Conservation (phyloP, 257 asterid genomes). For the Jacaranda mimosifolia region DNA sequence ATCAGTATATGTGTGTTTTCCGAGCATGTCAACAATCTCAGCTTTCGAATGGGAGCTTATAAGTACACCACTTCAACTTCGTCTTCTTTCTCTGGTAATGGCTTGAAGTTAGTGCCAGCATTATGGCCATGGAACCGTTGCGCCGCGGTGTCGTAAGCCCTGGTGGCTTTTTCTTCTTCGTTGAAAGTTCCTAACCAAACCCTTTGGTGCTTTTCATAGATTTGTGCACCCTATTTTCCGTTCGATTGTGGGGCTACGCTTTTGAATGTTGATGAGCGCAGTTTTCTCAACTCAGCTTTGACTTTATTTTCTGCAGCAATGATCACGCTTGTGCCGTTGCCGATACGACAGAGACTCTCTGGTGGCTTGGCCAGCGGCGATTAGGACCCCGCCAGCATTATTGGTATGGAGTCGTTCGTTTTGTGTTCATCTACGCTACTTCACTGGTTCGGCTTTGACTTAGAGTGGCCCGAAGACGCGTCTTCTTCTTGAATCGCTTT, state of each 20-base stretch:
- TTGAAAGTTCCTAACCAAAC: constrained; percentile 93
- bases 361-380: constrained; percentile 45
- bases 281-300: constrained; percentile 82
- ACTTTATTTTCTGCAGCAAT: constrained; percentile 63
- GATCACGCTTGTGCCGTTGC: constrained; percentile 71
- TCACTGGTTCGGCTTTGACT: too few relatives aligned
- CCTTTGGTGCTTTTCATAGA: constrained; percentile 86
- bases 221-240: constrained; percentile 98
- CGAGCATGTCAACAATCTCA: constrained; percentile 87
- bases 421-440: constrained; percentile 65
- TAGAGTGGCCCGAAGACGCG: too few relatives aligned
- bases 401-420: constrained; percentile 60
- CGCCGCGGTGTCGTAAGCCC: constrained; percentile 91
- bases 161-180: constrained; percentile 82
- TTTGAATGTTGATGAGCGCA: constrained; percentile 86
- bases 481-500: too few relatives aligned
- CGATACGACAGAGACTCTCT: constrained; percentile 59
- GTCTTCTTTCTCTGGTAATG: constrained; percentile 49
- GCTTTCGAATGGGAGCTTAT: constrained; percentile 70
- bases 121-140: constrained; percentile 91
- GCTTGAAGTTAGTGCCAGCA: constrained; percentile 86
- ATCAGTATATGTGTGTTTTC: constrained; percentile 83
- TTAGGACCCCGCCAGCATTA: constrained; percentile 35
- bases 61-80: constrained; percentile 61
- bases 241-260: constrained; percentile 98